Conservation (phyloP, 257 asterid species). For the Mentha longifolia region DNA sequence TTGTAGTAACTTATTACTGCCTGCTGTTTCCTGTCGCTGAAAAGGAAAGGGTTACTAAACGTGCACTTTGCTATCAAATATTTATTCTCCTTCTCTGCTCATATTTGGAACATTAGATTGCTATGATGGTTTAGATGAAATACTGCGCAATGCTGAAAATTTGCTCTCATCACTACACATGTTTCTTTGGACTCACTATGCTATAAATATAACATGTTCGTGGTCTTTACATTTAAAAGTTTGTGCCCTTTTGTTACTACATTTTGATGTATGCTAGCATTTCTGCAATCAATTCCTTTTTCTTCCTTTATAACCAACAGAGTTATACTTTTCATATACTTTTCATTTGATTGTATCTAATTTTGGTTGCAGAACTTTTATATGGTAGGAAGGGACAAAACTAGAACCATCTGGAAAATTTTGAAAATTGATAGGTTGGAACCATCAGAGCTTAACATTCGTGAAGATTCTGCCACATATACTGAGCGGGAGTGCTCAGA, state of each 20-base stretch:
- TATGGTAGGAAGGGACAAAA: slow-evolving; percentile 95
- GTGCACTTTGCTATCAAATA: slow-evolving; percentile 21
- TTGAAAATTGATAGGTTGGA: slow-evolving; percentile 88
- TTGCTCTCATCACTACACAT: slow-evolving; percentile 4
- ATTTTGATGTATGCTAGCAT: slow-evolving; percentile 11
- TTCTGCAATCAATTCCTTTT: neutral
- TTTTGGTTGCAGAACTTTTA: slow-evolving; percentile 76
- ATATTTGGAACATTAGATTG: slow-evolving; percentile 10
- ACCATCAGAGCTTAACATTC: slow-evolving; percentile 74
- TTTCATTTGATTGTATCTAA: slow-evolving; percentile 21
- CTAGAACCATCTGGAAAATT: slow-evolving; percentile 83
- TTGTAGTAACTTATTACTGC: slow-evolving; percentile 3
- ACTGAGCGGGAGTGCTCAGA: slow-evolving; percentile 90
- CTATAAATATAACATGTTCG: neutral
- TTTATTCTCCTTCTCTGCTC: slow-evolving; percentile 17
- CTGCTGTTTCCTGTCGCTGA: slow-evolving; percentile 16
- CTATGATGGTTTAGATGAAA: slow-evolving; percentile 9
- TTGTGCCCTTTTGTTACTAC: slow-evolving; percentile 4
- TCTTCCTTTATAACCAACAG: neutral
- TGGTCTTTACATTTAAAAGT: slow-evolving; percentile 4
- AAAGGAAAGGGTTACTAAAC: slow-evolving; percentile 1
- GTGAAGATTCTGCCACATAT: slow-evolving; percentile 83
- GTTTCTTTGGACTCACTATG: neutral
- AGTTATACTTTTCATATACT: neutral
- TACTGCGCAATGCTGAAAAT: slow-evolving; percentile 13